These are phyloP conservation scores for Davidsoniella eucalypti DNA, from an alignment of 2,329 filamentous ascomycete species.

Conservation along the genomic window DNA sequence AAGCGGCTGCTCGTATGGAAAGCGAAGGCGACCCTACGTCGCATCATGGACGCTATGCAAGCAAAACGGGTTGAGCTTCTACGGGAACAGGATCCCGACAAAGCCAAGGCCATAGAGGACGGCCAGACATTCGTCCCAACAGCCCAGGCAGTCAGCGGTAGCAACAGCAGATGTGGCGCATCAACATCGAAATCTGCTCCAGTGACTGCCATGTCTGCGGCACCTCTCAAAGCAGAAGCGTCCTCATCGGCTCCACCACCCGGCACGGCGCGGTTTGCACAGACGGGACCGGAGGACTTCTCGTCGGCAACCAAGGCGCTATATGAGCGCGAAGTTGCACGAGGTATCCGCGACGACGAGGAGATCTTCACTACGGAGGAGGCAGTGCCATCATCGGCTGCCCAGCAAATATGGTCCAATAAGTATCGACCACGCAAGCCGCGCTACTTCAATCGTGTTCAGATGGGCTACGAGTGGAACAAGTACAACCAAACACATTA, in stretches of 20 bases:
- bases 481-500: conserved; percentile 99
- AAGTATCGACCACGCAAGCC: conserved; percentile 85
- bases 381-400: conserved; percentile 40
- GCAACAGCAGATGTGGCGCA: not conserved
- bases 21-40: conserved; percentile 68
- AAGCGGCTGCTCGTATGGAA: conserved; percentile 79
- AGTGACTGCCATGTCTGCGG: not conserved
- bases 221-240: not conserved
- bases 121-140: conserved; percentile 14
- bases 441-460: conserved; percentile 91
- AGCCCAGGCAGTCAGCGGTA: conserved; percentile 7
- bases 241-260: conserved; percentile 23
- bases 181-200: not conserved
- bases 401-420: conserved; percentile 45
- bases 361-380: conserved; percentile 92
- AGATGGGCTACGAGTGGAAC: conserved; percentile 99
- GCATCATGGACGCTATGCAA: conserved; percentile 61
- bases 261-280: conserved; percentile 52
- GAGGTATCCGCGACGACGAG: conserved; percentile 82
- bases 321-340: conserved; percentile 83
- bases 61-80: conserved; percentile 51
- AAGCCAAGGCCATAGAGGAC: conserved; percentile 28
- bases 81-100: conserved; percentile 48
- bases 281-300: conserved; percentile 57
- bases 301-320: conserved; percentile 75